Evolutionary conservation across 1,284 basidiomycete genomes (phyloP), one percentile per base, ranked within the genome.

Genomic region (Mrakiaceae sp.): DNA sequence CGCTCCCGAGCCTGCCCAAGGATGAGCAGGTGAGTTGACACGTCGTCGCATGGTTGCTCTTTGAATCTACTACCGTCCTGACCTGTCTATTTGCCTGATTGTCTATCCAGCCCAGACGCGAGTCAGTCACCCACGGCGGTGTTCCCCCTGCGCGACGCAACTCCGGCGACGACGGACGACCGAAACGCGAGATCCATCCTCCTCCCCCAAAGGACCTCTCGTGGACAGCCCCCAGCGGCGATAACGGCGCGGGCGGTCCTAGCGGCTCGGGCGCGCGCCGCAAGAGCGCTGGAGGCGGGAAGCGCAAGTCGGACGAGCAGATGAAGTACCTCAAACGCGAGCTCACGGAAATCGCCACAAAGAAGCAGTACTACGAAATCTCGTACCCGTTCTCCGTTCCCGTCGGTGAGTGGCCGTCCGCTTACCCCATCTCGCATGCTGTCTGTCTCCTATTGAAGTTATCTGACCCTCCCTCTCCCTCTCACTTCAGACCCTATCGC

Each of bases 171-270:
- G 77, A 80, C 50, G 82, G 83, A n/a, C 84, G 95, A 27, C 95
- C 95, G 0, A 97, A 97, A 78, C 88, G 95, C 62, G 95, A 98
- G 75, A 94, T 97, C 51, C 93, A 97, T 72, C 91, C 94, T 10
- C 94, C 94, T 16, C 86, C 92, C 12, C 86, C 92, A 0, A 93
- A 92, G 75, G 95, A 98, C 71, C 78, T 96, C 27, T 84, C 88
- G 0, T 96, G 93, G 74, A 81, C 83, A 44, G 88, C 92, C 71
- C 81, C 76, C 54, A 70, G 74, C n/a, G 71, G 69, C 44, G 61
- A 70, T 27, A 27, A 74, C 74, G 63, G 73, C n/a, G 11, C 11
- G 49, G 49, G 16, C n/a, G 49, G 11, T 51, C 49, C 49, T 27
- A 27, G 27, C 27, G 27, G 27, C 27, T 8, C 48, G 48, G 12